A percentile compares a stretch with the other conserved stretches of the same genome.
phyloP scores from a whole-genome alignment of 2,329 filamentous ascomycete genomes.

The Fusarium sterilihyphosum region DNA sequence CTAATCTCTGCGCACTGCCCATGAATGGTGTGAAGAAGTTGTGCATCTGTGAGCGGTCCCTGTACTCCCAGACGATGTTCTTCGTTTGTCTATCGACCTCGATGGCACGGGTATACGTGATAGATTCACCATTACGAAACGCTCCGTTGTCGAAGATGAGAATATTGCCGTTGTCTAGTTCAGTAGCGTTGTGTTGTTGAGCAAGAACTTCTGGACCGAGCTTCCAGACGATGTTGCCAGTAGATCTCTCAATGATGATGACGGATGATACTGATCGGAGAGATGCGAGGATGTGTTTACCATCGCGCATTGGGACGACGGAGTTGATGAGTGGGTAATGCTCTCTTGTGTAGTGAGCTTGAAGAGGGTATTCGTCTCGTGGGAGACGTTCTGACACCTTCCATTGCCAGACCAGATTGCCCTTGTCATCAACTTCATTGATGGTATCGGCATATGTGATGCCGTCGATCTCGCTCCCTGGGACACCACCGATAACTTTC shows the following conservation, averaged over 20 bases:
- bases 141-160: slow-evolving; percentile 46
- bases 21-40: slow-evolving; percentile 47
- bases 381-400: slow-evolving; percentile 43
- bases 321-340: slow-evolving; percentile 47
- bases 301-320: slow-evolving; percentile 42
- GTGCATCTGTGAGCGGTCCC: slow-evolving; percentile 43
- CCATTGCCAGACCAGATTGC: slow-evolving; percentile 44
- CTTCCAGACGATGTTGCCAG: slow-evolving; percentile 44
- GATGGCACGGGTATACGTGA: slow-evolving; percentile 43
- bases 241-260: slow-evolving; percentile 41
- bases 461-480: slow-evolving; percentile 38
- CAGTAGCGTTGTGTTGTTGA: slow-evolving; percentile 46
- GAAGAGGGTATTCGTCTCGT: slow-evolving; percentile 42
- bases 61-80: slow-evolving; percentile 45
- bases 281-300: slow-evolving; percentile 44
- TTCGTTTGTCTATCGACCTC: slow-evolving; percentile 39
- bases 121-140: slow-evolving; percentile 43
- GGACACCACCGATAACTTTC: slow-evolving; percentile 43
- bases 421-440: slow-evolving; percentile 41
- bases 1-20: slow-evolving; percentile 44
- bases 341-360: slow-evolving; percentile 45
- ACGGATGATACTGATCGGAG: slow-evolving; percentile 44
- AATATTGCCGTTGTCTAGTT: slow-evolving; percentile 46
- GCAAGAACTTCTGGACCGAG: slow-evolving; percentile 37
- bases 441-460: slow-evolving; percentile 46